These are phyloP conservation scores for Solanum megistacrolobum DNA, from an alignment of 257 asterid genomes.

Conservation along the genomic window DNA sequence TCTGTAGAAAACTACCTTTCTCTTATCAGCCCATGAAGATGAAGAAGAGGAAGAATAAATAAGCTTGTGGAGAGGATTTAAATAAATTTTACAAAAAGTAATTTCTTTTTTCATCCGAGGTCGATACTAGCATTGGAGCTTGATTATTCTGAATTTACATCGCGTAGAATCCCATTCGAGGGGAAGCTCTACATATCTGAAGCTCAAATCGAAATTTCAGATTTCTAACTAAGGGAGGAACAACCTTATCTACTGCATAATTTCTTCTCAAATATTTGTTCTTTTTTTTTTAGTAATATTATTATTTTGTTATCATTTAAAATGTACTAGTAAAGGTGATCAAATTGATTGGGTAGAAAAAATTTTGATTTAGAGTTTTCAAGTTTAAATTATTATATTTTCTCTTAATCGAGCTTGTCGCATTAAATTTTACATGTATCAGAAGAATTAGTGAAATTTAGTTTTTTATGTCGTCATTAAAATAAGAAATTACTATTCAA, in stretches of 20 bases:
- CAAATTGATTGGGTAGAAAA: background rate
- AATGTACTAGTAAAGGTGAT: background rate
- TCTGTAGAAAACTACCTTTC: background rate
- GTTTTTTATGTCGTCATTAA: no score
- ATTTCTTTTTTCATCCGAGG: no score
- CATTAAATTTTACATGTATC: no score
- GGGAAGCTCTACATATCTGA: no score
- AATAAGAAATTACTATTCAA: background rate
- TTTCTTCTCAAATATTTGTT: background rate
- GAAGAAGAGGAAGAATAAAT: background rate
- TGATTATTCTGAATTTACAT: no score
- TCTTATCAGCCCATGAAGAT: background rate
- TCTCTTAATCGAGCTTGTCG: no score
- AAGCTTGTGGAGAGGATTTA: background rate
- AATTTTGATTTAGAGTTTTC: fast-evolving
- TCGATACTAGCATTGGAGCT: no score
- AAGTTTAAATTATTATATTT: background rate
- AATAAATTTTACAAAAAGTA: background rate
- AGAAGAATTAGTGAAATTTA: no score
- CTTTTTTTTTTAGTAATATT: background rate
- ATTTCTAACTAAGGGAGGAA: background rate
- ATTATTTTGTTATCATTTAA: background rate
- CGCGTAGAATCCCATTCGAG: fast-evolving
- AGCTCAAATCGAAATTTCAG: no score
- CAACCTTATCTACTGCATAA: fast-evolving